Percentiles rank a stretch among this genome's conserved stretches.
Conservation (phyloP, 2,329 filamentous ascomycete genomes). For the Bipolaris gigantea region DNA sequence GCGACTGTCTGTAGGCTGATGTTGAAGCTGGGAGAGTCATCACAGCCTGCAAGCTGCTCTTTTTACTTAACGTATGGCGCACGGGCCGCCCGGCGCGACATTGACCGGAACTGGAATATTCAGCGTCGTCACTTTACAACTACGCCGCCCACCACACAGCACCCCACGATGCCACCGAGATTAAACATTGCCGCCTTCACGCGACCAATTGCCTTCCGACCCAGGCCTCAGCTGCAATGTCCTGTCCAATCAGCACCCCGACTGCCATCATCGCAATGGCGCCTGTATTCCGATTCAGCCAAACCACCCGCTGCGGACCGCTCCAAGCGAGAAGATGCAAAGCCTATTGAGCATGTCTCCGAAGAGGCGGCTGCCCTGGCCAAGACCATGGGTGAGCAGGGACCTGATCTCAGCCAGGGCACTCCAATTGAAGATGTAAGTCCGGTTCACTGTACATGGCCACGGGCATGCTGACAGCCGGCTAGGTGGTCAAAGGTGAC, state of each 20-base stretch:
- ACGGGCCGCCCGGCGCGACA: constrained; percentile 23
- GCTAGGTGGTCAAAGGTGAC: constrained; percentile 65
- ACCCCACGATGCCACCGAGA: constrained; percentile 44
- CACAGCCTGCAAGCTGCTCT: neutral
- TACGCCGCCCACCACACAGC: constrained; percentile 16
- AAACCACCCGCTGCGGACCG: constrained; percentile 35
- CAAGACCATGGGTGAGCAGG: constrained; percentile 58
- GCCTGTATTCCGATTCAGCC: constrained; percentile 38
- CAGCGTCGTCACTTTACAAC: constrained; percentile 27
- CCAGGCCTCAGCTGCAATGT: constrained; percentile 36
- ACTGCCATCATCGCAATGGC: constrained; percentile 31
- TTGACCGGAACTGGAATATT: constrained; percentile 12
- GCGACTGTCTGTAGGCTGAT: no score
- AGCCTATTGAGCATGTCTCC: constrained; percentile 60
- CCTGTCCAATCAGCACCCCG: constrained; percentile 25
- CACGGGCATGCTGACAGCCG: constrained; percentile 14
- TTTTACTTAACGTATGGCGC: constrained; percentile 10
- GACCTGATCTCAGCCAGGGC: constrained; percentile 66
- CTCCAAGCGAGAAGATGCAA: constrained; percentile 34
- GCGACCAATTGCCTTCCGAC: constrained; percentile 38
- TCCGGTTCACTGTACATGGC: neutral
- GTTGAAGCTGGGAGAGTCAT: neutral
- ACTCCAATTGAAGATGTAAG: constrained; percentile 67
- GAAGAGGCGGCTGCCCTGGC: constrained; percentile 66
- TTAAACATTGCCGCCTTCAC: constrained; percentile 37